Evolutionary conservation across 2,329 filamentous ascomycete genomes (phyloP).

Genomic region (Aschersonia sp.): DNA sequence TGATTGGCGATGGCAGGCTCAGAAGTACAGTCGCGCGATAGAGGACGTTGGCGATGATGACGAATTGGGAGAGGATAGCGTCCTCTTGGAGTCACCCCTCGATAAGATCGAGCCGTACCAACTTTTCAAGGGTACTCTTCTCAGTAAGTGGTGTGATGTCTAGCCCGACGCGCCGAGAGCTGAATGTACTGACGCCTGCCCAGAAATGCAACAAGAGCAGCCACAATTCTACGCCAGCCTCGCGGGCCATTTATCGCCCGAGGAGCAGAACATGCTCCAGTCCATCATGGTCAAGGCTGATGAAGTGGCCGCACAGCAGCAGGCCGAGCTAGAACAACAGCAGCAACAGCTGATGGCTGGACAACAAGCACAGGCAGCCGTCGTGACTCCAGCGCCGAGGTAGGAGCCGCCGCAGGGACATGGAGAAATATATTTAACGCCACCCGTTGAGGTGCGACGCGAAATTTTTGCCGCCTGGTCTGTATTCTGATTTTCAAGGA

Average conservation of each 20-base stretch:
- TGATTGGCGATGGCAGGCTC: constrained; percentile 41
- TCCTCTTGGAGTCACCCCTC: constrained; percentile 80
- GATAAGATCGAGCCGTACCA: constrained; percentile 93
- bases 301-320: constrained; percentile 20
- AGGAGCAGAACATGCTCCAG: constrained; percentile 73
- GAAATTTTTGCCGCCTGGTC: too few species aligned
- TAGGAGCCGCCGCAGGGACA: neutral
- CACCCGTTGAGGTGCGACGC: too few species aligned
- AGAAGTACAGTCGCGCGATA: constrained; percentile 62
- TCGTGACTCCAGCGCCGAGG: neutral
- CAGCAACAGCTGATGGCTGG: constrained; percentile 7
- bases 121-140: constrained; percentile 67
- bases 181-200: neutral
- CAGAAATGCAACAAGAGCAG: constrained; percentile 80
- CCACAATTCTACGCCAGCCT: constrained; percentile 76
- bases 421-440: neutral
- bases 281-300: constrained; percentile 54
- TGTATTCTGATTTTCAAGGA: too few species aligned
- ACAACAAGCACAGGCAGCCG: constrained; percentile 10
- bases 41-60: constrained; percentile 59
- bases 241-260: constrained; percentile 60
- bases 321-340: constrained; percentile 10
- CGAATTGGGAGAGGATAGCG: constrained; percentile 84
- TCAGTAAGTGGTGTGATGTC: constrained; percentile 47
- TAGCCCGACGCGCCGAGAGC: neutral